Conservation (phyloP, 2,329 filamentous ascomycete genomes). For the Capronia americana region DNA sequence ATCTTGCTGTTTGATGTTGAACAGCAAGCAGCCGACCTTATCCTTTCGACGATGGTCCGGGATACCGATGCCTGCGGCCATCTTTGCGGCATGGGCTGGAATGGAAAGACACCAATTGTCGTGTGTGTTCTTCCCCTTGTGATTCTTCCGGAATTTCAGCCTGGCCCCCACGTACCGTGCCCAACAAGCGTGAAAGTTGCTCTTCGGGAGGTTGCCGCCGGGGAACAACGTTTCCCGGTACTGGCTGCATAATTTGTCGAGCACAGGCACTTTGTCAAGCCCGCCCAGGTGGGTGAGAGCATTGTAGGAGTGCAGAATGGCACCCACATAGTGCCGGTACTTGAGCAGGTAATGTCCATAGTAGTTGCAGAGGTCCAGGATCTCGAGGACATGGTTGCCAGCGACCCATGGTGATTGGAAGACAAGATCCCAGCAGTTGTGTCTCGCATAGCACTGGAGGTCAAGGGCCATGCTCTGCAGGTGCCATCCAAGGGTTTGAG, state of each 20-base stretch:
- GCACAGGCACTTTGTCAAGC: conserved; percentile 37
- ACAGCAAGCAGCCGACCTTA: conserved; percentile 34
- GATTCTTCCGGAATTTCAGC: conserved; percentile 41
- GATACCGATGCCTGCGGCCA: conserved; percentile 40
- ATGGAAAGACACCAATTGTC: conserved; percentile 40
- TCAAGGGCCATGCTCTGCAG: conserved; percentile 39
- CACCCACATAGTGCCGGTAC: conserved; percentile 42
- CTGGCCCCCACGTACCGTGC: conserved; percentile 41
- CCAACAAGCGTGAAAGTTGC: conserved; percentile 41
- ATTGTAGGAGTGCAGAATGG: conserved; percentile 43
- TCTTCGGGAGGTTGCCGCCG: conserved; percentile 37
- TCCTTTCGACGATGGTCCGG: conserved; percentile 20
- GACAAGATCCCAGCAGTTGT: conserved; percentile 41
- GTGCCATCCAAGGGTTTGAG: conserved; percentile 41
- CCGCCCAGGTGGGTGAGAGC: conserved; percentile 36
- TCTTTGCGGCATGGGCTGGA: conserved; percentile 40
- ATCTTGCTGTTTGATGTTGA: conserved; percentile 40
- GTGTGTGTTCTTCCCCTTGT: conserved; percentile 38
- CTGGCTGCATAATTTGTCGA: conserved; percentile 38
- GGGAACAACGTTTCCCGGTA: conserved; percentile 40
- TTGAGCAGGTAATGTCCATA: conserved; percentile 42
- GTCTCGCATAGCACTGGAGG: conserved; percentile 36
- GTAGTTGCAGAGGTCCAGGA: conserved; percentile 40
- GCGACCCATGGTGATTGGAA: conserved; percentile 43
- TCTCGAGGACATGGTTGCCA: conserved; percentile 42